Evolutionary conservation across 2,329 filamentous ascomycete genomes (phyloP), one percentile per base, ranked within the genome.

Genomic region (Trichoderma asperellum): DNA sequence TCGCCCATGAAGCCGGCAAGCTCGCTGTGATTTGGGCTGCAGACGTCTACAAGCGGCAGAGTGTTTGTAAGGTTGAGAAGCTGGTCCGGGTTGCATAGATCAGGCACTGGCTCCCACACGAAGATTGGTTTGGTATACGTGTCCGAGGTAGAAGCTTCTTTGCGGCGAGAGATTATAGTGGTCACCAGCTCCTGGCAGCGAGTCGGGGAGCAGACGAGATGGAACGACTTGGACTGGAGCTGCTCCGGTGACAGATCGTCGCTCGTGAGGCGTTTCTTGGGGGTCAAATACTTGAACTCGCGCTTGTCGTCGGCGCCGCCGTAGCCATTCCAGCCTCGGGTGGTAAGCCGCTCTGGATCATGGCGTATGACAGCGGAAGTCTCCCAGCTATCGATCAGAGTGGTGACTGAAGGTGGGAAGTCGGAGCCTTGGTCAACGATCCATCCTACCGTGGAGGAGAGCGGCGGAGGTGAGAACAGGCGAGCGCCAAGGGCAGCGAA

Each of bases 21-120:
- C 78, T 99, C 96, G 29, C 90, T 83, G 77, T 97, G 93, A 77
- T 99, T 99, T 0, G 96, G 96, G 72, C 86, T 89, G 78, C 87
- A 88, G 68, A 91, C 81, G 73, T 91, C 88, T 68, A 91, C 82
- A 18, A 89, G 79, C 0, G 87, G 86, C 14, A 90, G 81, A 12
- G 86, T 86, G 73, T 90, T 89, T 61, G 88, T 90, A 77, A 85
- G 88, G 75, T 89, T 89, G 12, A 90, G 82, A 34, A 90, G 81
- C 76, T 91, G 86, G 53, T 89, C 88, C 0, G 93, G 89, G 0
- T 87, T 90, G 78, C 94, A 97, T 1, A 93, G 85, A 79, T 97
- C 93, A 1, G 96, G 96, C 1, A 97, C 92, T 0, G 96, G 96
- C 78, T 99, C 96, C 95, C 95, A 99, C 64, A 98, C 88, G 77